Evolutionary conservation across 2,329 filamentous ascomycete genomes (phyloP), one percentile per base, ranked within the genome.

Genomic region (Thermomyces lanuginosus): DNA sequence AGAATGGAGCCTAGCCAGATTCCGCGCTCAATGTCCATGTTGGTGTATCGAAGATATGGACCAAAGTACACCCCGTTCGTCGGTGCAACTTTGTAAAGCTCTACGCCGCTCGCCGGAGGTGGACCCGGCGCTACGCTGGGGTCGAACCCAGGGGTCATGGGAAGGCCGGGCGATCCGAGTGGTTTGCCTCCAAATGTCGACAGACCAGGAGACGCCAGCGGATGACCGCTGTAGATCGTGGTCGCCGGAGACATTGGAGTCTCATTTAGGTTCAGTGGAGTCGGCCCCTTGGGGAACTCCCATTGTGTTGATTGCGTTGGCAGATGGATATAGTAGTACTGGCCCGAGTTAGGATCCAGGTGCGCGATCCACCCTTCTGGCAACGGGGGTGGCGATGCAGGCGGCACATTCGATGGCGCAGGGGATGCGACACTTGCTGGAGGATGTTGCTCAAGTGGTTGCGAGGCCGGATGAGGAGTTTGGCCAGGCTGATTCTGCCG

Each of bases 301-400:
- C 89, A 98, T 48, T 98, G 89, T 1, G 89, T 98, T 2, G 84
- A 82, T 48, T 95, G 89, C 0, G 81, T 84, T 1, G 84, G 79
- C 16, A 98, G 65, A 50, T 98, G 89, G 33, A 98, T 98, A 46
- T 98, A 98, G 53, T 98, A 98, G 54, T 95, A 98, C 47, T 95
- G 86, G 1, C 89, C 89, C 2, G 86, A 95, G 46, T 79, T 92
- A 39, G 82, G 79, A 48, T 98, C 89, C 4, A 95, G 64, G 50
- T 95, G 89, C 11, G 89, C 82, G 44, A 98, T 95, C 89, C 89
- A 98, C 17, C 89, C 89, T 56, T 98, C 89, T 4, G 89, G 89
- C 9, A 98, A 64, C 2, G 86, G 89, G 12, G 89, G 89, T 16
- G 89, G 89, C 9, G 83, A 92, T 14, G 76, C 71, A 16, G 81